Evolutionary conservation across 306 rosid genomes (phyloP).

Genomic region (Dalbergia cochinchinensis): DNA sequence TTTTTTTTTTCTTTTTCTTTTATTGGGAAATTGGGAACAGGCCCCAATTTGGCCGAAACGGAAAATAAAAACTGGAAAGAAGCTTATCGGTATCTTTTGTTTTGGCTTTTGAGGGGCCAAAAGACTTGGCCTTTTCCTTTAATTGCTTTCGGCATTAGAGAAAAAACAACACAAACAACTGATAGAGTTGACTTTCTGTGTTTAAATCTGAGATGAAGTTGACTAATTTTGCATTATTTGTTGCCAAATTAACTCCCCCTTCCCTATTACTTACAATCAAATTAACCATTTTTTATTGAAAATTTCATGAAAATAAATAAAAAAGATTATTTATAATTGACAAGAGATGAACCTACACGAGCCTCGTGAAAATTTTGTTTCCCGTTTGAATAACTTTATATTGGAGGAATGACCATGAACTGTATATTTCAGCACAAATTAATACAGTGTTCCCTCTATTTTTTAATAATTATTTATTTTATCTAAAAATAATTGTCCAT

Average conservation of each 20-base stretch:
- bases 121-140: slow-evolving; percentile 30
- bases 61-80: slow-evolving; percentile 31
- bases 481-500: no score
- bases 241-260: neutral
- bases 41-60: slow-evolving; percentile 38
- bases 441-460: no score
- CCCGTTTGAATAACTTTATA: no score
- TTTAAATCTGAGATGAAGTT: neutral
- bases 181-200: neutral
- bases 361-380: no score
- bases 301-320: neutral
- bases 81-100: neutral
- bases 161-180: neutral
- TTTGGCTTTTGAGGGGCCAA: slow-evolving; percentile 39
- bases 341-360: neutral
- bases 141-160: neutral
- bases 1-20: slow-evolving; percentile 29
- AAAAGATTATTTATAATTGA: neutral
- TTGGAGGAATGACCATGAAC: no score
- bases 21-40: slow-evolving; percentile 30
- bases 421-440: no score
- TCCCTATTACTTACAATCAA: neutral
- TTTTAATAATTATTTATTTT: no score
- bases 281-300: slow-evolving; percentile 2
- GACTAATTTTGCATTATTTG: neutral